Evolutionary conservation across 2,329 filamentous ascomycete species (phyloP).

Genomic region (Fusarium sp.): DNA sequence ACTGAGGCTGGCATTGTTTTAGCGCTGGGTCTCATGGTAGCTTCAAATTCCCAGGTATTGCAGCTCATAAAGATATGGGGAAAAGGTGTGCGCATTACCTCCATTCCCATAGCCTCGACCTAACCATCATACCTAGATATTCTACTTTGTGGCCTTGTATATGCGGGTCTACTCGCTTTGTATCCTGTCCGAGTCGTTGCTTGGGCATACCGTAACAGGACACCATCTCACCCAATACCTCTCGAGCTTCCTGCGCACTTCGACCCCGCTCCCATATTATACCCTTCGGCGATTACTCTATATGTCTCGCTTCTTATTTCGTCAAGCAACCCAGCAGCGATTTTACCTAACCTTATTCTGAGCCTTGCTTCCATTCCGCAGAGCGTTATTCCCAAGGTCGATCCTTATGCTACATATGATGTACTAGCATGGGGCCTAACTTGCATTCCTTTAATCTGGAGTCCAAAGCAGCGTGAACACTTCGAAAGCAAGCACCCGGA

Average conservation of each 20-base stretch:
- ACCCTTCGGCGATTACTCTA: constrained; percentile 80
- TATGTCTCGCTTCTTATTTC: constrained; percentile 80
- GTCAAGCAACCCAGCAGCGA: constrained; percentile 64
- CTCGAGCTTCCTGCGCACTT: constrained; percentile 76
- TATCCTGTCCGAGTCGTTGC: constrained; percentile 69
- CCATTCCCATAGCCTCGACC: background rate
- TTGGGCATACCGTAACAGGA: constrained; percentile 56
- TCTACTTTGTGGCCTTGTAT: constrained; percentile 48
- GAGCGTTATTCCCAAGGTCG: constrained; percentile 73
- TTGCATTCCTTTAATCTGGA: constrained; percentile 68
- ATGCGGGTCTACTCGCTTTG: constrained; percentile 53
- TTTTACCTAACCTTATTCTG: constrained; percentile 85
- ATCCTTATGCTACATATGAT: constrained; percentile 66
- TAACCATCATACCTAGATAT: constrained; percentile 51
- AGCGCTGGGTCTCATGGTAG: constrained; percentile 59
- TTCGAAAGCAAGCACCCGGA: constrained; percentile 47
- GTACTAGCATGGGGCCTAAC: constrained; percentile 82
- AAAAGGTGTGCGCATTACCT: constrained; percentile 53
- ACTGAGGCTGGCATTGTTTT: constrained; percentile 63
- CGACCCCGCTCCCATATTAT: constrained; percentile 90
- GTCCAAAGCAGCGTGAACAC: constrained; percentile 22
- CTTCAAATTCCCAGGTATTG: constrained; percentile 56
- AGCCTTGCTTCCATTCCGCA: constrained; percentile 80
- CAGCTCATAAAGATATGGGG: constrained; percentile 58
- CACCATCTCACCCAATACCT: constrained; percentile 50